Base-by-base conservation (phyloP, 371 early-diverging fungal genomes). In the Apophysomyces sp. region DNA sequence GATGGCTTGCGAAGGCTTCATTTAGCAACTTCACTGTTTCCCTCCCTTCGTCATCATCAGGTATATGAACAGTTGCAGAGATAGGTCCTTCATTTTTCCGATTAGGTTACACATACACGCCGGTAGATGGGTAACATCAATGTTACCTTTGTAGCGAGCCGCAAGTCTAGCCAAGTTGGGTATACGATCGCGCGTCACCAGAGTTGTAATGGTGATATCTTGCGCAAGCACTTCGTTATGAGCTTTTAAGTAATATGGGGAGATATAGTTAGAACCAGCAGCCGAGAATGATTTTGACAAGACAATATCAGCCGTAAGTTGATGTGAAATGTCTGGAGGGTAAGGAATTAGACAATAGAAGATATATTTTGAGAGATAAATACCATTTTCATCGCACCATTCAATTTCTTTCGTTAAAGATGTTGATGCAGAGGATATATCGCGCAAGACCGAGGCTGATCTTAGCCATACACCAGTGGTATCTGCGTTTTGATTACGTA, bases 61-160 rank as follows among this genome's bases (percentile, higher is more conserved):
- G 71, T 31, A 87, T 73, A 59, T 86, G 86, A 27, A 87, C 70
- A 7, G 82, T 75, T 44, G 83, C 83, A 27, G 87, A 87, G 13
- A 87, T 79, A 15, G 86, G 87, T 0, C 82, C 69, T 68, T 18
- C 21, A 30, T 63, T 44, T 44, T 44, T 44, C 49, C 49, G 49
- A 21, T 8, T 44, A 18, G 21, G 16, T 44, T 21, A 44, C 49
- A 44, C 21, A 21, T 44, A 34, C 21, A 18, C 21, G 6, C 21
- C 49, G 21, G 21, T 4, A 24, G 7, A 44, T 44, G 21, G 49
- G 49, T 18, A 44, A 44, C 21, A 9, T 44, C 21, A 39, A 28
- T 16, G 28, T 44, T 59, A 59, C 72, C 80, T 40, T 73, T 66
- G 59, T 80, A 80, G 53, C 67, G 70, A 54, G 71, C 67, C 12